Conservation (phyloP, 2,329 filamentous ascomycete species). For the Pseudogymnoascus sp. region DNA sequence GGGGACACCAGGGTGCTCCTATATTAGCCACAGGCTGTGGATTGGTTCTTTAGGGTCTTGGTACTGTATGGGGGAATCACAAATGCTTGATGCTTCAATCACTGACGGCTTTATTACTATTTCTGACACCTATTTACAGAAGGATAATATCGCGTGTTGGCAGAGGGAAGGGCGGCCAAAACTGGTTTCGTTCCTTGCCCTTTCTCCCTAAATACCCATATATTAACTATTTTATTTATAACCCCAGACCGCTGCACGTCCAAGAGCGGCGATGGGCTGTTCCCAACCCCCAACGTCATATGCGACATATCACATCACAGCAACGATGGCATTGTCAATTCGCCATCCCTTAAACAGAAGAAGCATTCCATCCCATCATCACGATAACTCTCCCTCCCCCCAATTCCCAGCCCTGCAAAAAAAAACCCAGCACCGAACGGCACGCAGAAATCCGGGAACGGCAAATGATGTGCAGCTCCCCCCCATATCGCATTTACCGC, state of each 20-base stretch:
- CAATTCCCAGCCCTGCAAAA: background rate
- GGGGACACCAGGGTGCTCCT: background rate
- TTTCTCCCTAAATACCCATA: background rate
- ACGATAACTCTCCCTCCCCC: background rate
- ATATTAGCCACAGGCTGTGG: background rate
- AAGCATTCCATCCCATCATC: background rate
- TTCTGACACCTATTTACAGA: background rate
- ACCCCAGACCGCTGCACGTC: background rate
- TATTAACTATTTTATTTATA: background rate
- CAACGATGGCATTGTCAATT: background rate
- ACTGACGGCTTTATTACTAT: background rate
- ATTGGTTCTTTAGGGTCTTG: background rate
- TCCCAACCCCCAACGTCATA: background rate
- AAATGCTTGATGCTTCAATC: background rate
- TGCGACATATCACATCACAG: background rate
- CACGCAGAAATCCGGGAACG: background rate
- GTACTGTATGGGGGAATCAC: background rate
- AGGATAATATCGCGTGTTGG: background rate
- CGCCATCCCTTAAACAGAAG: background rate
- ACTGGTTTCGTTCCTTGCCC: constrained; percentile 1
- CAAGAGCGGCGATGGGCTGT: background rate
- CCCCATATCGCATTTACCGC: background rate
- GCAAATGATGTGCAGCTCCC: background rate
- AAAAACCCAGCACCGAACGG: background rate
- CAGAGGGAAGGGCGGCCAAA: background rate